Conservation (phyloP, 345 rosid species). For the Eutrema heterophyllum region DNA sequence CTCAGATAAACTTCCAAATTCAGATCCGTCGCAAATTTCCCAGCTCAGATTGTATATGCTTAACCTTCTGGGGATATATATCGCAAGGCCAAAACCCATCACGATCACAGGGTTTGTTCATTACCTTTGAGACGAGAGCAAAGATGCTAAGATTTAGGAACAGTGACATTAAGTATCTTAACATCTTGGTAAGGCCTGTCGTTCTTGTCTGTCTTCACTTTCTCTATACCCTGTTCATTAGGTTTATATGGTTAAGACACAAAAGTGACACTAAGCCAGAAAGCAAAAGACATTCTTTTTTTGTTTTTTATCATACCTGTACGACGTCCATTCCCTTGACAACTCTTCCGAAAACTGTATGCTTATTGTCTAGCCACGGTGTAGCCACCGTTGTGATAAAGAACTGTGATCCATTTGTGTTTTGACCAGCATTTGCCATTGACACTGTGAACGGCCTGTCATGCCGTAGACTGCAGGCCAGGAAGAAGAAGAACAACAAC, state of each 20-base stretch:
- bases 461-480: constrained; percentile 68
- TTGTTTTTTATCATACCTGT: constrained; percentile 49
- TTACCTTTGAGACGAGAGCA: background rate
- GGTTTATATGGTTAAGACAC: background rate
- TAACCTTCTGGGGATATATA: background rate
- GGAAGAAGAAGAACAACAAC: background rate
- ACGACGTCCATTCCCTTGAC: constrained; percentile 96
- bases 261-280: background rate
- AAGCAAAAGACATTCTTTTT: background rate
- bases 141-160: constrained; percentile 59
- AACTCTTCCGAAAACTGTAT: constrained; percentile 93
- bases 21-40: background rate
- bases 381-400: constrained; percentile 97
- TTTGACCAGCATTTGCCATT: constrained; percentile 93
- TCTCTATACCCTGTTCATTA: constrained; percentile 70
- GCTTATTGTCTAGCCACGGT: constrained; percentile 97
- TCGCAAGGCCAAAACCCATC: background rate
- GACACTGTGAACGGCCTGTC: constrained; percentile 95
- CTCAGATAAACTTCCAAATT: background rate
- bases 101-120: background rate
- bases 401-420: constrained; percentile 91
- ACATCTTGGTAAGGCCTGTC: constrained; percentile 92
- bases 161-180: constrained; percentile 77
- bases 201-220: constrained; percentile 86
- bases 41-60: background rate